Conservation (phyloP, 352 stramenopile genomes). For the Pythium diclinum region DNA sequence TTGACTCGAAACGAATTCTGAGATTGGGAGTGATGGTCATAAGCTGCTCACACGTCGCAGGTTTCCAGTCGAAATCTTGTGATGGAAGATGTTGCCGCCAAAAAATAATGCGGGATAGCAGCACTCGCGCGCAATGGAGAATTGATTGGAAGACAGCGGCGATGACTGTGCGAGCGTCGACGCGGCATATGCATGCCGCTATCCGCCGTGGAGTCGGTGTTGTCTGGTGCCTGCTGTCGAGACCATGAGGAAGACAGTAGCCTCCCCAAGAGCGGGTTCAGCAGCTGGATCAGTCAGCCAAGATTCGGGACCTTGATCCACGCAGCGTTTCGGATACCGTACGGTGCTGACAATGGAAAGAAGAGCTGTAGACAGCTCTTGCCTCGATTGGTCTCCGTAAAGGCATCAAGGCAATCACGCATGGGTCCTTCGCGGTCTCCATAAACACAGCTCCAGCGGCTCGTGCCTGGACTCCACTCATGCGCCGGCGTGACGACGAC, state of each 20-base stretch:
- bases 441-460: neutral
- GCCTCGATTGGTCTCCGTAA: neutral
- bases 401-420: neutral
- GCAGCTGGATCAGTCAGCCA: neutral
- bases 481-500: neutral
- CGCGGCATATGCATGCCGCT: neutral
- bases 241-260: neutral
- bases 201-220: neutral
- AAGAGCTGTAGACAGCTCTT: neutral
- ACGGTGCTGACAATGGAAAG: too few species aligned
- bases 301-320: neutral
- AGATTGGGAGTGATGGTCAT: constrained; percentile 11
- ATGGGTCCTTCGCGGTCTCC: neutral
- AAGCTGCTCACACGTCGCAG: neutral
- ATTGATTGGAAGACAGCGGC: neutral
- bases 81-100: neutral
- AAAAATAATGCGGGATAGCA: neutral
- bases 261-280: neutral
- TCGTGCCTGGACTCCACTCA: neutral
- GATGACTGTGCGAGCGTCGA: constrained; percentile 1
- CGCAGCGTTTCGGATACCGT: neutral
- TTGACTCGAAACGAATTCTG: constrained; percentile 8
- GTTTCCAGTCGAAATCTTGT: neutral
- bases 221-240: neutral
- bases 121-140: neutral